phyloP scores from a whole-genome alignment of 2,329 filamentous ascomycete genomes.

The Colletotrichum destructivum region DNA sequence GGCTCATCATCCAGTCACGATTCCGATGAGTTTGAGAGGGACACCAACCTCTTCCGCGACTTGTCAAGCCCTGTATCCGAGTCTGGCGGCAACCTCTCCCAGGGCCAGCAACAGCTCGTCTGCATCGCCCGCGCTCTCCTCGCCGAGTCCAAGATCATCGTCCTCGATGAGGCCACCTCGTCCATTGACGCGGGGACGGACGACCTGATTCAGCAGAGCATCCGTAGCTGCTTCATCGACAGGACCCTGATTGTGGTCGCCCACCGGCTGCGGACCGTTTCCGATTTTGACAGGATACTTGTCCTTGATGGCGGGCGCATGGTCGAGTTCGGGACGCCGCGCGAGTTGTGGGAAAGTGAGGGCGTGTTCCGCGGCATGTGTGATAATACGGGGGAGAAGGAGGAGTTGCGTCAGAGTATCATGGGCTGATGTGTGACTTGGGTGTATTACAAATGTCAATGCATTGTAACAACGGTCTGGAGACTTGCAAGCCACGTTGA shows the following conservation, averaged over 20 bases:
- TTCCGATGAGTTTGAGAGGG: slow-evolving; percentile 56
- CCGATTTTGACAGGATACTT: slow-evolving; percentile 49
- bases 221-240: slow-evolving; percentile 46
- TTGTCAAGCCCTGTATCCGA: slow-evolving; percentile 77
- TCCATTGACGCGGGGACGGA: slow-evolving; percentile 51
- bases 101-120: slow-evolving; percentile 76
- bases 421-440: no score
- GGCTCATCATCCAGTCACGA: slow-evolving; percentile 7
- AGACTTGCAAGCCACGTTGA: no score
- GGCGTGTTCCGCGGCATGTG: no score
- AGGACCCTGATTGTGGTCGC: slow-evolving; percentile 50
- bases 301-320: slow-evolving; percentile 47
- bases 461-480: no score
- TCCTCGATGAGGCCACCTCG: slow-evolving; percentile 96
- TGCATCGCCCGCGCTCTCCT: slow-evolving; percentile 73
- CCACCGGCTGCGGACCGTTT: slow-evolving; percentile 49
- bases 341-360: not conserved
- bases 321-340: slow-evolving; percentile 72
- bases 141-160: slow-evolving; percentile 76
- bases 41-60: slow-evolving; percentile 76
- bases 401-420: no score
- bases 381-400: no score
- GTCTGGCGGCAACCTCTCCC: slow-evolving; percentile 78
- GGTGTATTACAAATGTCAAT: no score
- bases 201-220: slow-evolving; percentile 46